A percentile compares a stretch with the other conserved stretches of the same genome.
These are phyloP conservation scores for Boechera divaricarpa DNA, from an alignment of 345 rosid genomes.

Conservation along the genomic window DNA sequence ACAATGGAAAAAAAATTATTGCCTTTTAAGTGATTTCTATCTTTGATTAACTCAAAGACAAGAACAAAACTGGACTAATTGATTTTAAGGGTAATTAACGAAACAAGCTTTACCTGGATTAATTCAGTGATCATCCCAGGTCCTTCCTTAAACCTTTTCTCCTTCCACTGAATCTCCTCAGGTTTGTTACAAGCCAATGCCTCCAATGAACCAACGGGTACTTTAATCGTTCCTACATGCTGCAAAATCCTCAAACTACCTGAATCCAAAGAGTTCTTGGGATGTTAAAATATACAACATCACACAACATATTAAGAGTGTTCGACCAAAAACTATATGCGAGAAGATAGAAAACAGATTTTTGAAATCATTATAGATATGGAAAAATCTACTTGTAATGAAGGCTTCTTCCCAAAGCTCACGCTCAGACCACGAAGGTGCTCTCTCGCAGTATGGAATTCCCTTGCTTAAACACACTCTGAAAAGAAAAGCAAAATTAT, in stretches of 20 bases:
- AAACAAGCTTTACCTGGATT: slow-evolving; percentile 56
- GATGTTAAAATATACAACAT: slow-evolving; percentile 7
- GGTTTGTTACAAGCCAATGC: slow-evolving; percentile 47
- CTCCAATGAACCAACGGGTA: slow-evolving; percentile 54
- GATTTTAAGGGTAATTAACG: slow-evolving; percentile 9
- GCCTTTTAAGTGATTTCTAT: background rate
- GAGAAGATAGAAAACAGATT: slow-evolving; percentile 17
- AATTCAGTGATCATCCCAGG: slow-evolving; percentile 65
- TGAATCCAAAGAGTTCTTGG: slow-evolving; percentile 38
- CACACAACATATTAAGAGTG: background rate
- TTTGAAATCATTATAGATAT: background rate
- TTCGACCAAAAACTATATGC: background rate
- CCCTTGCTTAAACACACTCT: slow-evolving; percentile 68
- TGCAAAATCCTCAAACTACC: slow-evolving; percentile 80
- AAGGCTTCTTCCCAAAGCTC: slow-evolving; percentile 80
- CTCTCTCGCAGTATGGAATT: slow-evolving; percentile 61
- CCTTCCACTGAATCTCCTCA: slow-evolving; percentile 66
- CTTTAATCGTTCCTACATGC: slow-evolving; percentile 66
- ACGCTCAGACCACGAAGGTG: slow-evolving; percentile 68
- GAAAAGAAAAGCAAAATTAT: slow-evolving; percentile 9
- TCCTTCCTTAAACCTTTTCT: slow-evolving; percentile 58
- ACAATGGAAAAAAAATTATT: background rate
- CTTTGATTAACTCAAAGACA: slow-evolving; percentile 14
- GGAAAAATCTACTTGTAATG: slow-evolving; percentile 59
- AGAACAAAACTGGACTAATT: slow-evolving; percentile 27